These are phyloP conservation scores for Fusarium abutilonis DNA, from an alignment of 2,329 filamentous ascomycete genomes.

Conservation along the genomic window DNA sequence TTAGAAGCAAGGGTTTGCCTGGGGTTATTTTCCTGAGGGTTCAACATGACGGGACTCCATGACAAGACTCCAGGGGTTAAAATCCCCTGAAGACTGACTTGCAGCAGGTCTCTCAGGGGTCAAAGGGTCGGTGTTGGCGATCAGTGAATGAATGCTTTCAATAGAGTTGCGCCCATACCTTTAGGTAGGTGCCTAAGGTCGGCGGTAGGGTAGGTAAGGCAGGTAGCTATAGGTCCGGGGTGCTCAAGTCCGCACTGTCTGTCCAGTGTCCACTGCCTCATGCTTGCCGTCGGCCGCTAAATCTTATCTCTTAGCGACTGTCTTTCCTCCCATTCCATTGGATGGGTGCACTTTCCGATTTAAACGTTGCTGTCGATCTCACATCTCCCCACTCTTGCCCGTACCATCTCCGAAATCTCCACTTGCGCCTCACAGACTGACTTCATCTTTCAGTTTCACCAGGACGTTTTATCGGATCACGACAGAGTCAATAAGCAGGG, in stretches of 20 bases:
- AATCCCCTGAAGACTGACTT: neutral
- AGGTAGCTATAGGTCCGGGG: neutral
- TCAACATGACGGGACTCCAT: neutral
- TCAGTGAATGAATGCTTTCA: neutral
- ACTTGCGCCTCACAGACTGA: conserved; percentile 9
- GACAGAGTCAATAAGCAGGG: neutral
- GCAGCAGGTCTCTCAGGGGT: conserved; percentile 2
- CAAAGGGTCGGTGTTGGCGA: too few species aligned
- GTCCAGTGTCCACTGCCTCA: too few species aligned
- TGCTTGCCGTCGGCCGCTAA: conserved; percentile 21
- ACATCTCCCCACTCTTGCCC: conserved; percentile 8
- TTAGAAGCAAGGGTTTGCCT: conserved; percentile 7
- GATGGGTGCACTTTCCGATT: neutral
- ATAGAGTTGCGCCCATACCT: conserved; percentile 17
- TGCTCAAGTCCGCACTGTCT: neutral
- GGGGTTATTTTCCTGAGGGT: conserved; percentile 4
- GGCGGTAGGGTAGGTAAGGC: too few species aligned
- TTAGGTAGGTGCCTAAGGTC: too few species aligned
- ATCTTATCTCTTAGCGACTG: conserved; percentile 26
- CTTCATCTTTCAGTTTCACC: conserved; percentile 2
- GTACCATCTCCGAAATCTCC: conserved; percentile 19
- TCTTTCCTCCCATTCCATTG: conserved; percentile 4
- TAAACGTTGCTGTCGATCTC: conserved; percentile 3
- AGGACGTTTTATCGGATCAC: neutral
- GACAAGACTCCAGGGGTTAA: conserved; percentile 1